Conservation (phyloP, 441 rosid genomes). For the Brassica balearica region DNA sequence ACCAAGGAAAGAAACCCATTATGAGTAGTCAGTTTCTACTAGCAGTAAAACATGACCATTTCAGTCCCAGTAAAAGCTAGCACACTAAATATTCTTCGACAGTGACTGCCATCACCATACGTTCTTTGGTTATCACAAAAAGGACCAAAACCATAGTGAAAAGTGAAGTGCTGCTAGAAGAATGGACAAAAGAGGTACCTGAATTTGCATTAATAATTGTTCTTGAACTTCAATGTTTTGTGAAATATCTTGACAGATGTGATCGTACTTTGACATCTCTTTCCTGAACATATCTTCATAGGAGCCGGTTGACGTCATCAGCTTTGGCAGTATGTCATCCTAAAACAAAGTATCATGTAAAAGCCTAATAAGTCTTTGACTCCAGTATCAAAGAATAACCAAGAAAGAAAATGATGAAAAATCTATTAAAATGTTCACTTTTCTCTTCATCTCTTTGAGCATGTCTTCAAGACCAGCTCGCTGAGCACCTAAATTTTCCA, state of each 20-base stretch:
- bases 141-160: constrained; percentile 12
- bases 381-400: constrained; percentile 13
- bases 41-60: constrained; percentile 29
- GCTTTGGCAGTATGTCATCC: constrained; percentile 97
- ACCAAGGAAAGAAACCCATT: constrained; percentile 22
- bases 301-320: constrained; percentile 90
- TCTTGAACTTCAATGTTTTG: constrained; percentile 93
- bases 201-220: constrained; percentile 83
- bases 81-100: constrained; percentile 11
- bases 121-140: constrained; percentile 20
- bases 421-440: constrained; percentile 50
- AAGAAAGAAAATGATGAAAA: constrained; percentile 25
- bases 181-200: constrained; percentile 57
- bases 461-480: constrained; percentile 98
- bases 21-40: constrained; percentile 15
- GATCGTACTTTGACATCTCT: constrained; percentile 90
- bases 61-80: constrained; percentile 26
- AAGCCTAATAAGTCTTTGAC: constrained; percentile 29
- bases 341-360: constrained; percentile 46
- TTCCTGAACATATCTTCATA: constrained; percentile 93
- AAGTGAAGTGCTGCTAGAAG: constrained; percentile 18
- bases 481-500: constrained; percentile 96
- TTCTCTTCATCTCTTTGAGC: constrained; percentile 99
- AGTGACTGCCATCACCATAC: constrained; percentile 1
- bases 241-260: constrained; percentile 78